Evolutionary conservation across 805 yeast species (phyloP).

Genomic region (Lipomyces starkeyi): DNA sequence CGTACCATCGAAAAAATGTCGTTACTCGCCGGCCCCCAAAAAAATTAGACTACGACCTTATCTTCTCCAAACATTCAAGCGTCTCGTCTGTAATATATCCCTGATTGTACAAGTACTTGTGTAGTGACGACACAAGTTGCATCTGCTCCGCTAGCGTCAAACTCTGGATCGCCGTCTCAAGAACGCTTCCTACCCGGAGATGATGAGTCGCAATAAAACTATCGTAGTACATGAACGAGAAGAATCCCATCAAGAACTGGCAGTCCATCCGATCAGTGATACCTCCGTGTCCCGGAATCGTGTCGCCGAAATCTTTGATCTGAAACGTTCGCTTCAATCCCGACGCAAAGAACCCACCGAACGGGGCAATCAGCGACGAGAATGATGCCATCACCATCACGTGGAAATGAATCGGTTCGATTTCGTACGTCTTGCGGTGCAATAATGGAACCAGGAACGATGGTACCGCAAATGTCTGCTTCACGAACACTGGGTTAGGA

Average conservation of each 20-base stretch:
- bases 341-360: constrained; percentile 97
- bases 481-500: constrained; percentile 85
- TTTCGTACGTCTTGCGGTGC: constrained; percentile 41
- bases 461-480: constrained; percentile 80
- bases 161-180: constrained; percentile 77
- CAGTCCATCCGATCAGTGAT: constrained; percentile 97
- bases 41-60: not conserved
- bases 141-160: constrained; percentile 69
- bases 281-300: constrained; percentile 99
- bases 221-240: constrained; percentile 88
- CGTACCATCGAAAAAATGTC: too few species aligned
- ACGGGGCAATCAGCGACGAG: constrained; percentile 97
- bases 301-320: constrained; percentile 96
- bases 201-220: constrained; percentile 74
- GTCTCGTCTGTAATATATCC: constrained; percentile 41
- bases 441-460: constrained; percentile 60
- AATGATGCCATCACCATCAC: constrained; percentile 85
- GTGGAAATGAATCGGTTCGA: constrained; percentile 88
- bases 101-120: constrained; percentile 54
- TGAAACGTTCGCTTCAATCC: constrained; percentile 97
- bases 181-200: constrained; percentile 67
- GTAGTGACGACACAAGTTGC: constrained; percentile 63
- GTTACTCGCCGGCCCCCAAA: not conserved
- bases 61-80: constrained; percentile 31
- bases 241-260: constrained; percentile 97